A percentile compares a stretch with the other conserved stretches of the same genome.
Evolutionary conservation across 2,329 filamentous ascomycete species (phyloP).

Genomic region (Talaromyces albobiverticillius): DNA sequence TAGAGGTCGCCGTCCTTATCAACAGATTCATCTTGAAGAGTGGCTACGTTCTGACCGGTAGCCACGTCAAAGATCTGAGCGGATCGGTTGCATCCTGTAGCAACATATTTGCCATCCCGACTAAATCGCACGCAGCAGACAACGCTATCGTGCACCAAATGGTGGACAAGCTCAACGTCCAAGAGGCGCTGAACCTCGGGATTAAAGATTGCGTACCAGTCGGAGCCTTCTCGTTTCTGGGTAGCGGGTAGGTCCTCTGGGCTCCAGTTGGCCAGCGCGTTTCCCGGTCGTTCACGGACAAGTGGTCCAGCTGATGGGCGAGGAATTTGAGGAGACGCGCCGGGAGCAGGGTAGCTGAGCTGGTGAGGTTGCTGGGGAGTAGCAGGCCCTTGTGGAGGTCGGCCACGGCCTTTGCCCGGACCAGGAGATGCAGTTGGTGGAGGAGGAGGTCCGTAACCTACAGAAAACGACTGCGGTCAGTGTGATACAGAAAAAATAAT

Average conservation of each 20-base stretch:
- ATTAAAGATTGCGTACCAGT: slow-evolving; percentile 98
- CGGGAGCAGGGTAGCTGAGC: slow-evolving; percentile 78
- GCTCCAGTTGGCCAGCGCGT: slow-evolving; percentile 80
- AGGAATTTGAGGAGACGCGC: slow-evolving; percentile 80
- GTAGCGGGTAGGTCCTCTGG: slow-evolving; percentile 79
- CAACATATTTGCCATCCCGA: slow-evolving; percentile 89
- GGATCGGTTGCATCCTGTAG: slow-evolving; percentile 95
- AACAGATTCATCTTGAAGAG: slow-evolving; percentile 83
- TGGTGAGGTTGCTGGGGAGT: slow-evolving; percentile 91
- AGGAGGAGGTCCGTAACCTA: slow-evolving; percentile 75
- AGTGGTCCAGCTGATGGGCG: slow-evolving; percentile 68
- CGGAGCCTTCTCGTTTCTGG: slow-evolving; percentile 81
- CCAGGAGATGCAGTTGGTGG: slow-evolving; percentile 84
- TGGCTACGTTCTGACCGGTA: slow-evolving; percentile 81
- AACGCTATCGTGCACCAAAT: slow-evolving; percentile 88
- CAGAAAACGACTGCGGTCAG: slow-evolving; percentile 27
- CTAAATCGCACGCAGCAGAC: slow-evolving; percentile 98
- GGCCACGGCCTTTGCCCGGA: slow-evolving; percentile 69
- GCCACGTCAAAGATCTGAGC: slow-evolving; percentile 98
- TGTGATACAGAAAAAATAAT: slow-evolving; percentile 45
- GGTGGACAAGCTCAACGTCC: slow-evolving; percentile 92
- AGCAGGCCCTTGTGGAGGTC: slow-evolving; percentile 64
- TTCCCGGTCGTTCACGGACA: slow-evolving; percentile 55
- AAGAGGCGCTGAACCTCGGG: slow-evolving; percentile 82
- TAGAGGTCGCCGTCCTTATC: slow-evolving; percentile 91